Evolutionary conservation across 345 rosid species (phyloP).

Genomic region (Acer saccharum): DNA sequence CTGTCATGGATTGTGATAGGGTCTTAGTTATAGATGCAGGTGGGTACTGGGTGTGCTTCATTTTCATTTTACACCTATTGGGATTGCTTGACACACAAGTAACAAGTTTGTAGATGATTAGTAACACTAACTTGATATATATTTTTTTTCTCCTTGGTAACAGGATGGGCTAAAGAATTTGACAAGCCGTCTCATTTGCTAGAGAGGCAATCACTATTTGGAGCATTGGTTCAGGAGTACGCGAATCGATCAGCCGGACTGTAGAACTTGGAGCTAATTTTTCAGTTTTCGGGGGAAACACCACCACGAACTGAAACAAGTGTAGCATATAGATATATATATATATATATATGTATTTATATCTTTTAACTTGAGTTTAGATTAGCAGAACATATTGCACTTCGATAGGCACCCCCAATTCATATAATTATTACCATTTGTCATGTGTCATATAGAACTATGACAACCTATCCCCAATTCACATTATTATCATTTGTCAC

Average conservation of each 20-base stretch:
- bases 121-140: background rate
- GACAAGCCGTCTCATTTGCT: conserved; percentile 73
- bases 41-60: conserved; percentile 17
- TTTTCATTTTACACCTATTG: background rate
- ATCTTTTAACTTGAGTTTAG: background rate
- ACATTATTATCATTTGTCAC: too few species aligned
- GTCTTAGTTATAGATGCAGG: conserved; percentile 91
- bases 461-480: too few species aligned
- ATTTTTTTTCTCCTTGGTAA: background rate
- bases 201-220: conserved; percentile 70
- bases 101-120: background rate
- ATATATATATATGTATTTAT: too few species aligned
- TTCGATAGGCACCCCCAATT: too few species aligned
- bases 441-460: too few species aligned
- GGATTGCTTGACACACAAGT: background rate
- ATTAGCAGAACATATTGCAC: too few species aligned
- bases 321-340: too few species aligned
- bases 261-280: conserved; percentile 18
- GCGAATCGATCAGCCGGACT: conserved; percentile 80
- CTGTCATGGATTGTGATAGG: conserved; percentile 94
- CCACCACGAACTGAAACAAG: background rate
- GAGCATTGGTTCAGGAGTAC: conserved; percentile 88
- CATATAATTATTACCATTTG: too few species aligned
- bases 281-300: background rate
- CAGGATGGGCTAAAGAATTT: conserved; percentile 82